A percentile compares a stretch with the other conserved stretches of the same genome.
phyloP scores from a whole-genome alignment of 768 basidiomycete genomes.

The Mycena filopes region DNA sequence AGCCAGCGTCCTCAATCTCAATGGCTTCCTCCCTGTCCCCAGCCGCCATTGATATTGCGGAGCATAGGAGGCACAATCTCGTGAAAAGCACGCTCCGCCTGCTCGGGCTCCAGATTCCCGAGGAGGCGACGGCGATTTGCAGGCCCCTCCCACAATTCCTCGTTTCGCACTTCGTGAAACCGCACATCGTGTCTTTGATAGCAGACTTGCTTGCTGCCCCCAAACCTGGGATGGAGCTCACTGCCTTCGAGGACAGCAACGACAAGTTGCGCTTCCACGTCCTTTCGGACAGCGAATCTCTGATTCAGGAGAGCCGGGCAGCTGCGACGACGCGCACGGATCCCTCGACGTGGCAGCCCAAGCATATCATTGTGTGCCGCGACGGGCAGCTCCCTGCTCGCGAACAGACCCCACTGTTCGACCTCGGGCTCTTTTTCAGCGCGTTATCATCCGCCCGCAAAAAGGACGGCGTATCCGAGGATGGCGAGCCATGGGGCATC shows the following conservation, averaged over 20 bases:
- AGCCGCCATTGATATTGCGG: slow-evolving; percentile 27
- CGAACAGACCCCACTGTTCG: slow-evolving; percentile 78
- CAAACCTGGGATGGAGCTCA: slow-evolving; percentile 41
- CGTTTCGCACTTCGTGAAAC: slow-evolving; percentile 56
- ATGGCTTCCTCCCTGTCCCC: slow-evolving; percentile 32
- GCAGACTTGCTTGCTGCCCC: slow-evolving; percentile 50
- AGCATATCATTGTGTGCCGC: slow-evolving; percentile 64
- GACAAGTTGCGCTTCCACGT: slow-evolving; percentile 77
- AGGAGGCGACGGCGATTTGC: slow-evolving; percentile 43
- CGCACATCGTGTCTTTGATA: slow-evolving; percentile 51
- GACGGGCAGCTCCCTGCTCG: slow-evolving; percentile 58
- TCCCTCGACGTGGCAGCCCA: slow-evolving; percentile 54
- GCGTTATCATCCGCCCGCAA: slow-evolving; percentile 53
- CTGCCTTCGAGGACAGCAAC: slow-evolving; percentile 67
- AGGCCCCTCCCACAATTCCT: slow-evolving; percentile 71
- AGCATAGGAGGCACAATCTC: slow-evolving; percentile 40
- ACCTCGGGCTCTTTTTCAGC: slow-evolving; percentile 68
- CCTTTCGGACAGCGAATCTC: slow-evolving; percentile 42
- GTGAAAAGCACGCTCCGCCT: slow-evolving; percentile 46
- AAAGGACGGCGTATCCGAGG: slow-evolving; percentile 37
- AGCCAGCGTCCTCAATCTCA: slow-evolving; percentile 43
- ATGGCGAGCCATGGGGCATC: slow-evolving; percentile 57
- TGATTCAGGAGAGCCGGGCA: slow-evolving; percentile 41
- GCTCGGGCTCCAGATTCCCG: slow-evolving; percentile 55
- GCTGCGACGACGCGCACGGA: slow-evolving; percentile 37